Percentiles rank a stretch among this genome's conserved stretches.
These are phyloP conservation scores for Clarireedia sp. DNA, from an alignment of 2,329 filamentous ascomycete species.

Conservation along the genomic window DNA sequence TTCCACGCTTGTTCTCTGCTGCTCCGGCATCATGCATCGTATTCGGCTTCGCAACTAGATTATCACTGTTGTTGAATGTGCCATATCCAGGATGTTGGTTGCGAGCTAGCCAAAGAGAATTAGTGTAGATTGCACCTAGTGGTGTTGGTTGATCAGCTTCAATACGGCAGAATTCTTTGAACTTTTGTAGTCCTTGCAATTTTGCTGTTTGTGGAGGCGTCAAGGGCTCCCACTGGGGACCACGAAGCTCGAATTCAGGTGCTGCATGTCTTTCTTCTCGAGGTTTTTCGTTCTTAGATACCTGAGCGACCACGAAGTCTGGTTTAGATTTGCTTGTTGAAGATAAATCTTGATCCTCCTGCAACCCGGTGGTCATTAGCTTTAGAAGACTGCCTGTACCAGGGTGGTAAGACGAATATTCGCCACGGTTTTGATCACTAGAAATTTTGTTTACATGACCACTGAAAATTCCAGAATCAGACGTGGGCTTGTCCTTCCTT, in stretches of 20 bases:
- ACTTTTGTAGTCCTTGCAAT: too few species aligned
- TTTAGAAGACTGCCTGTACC: not conserved
- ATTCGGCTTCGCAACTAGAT: not conserved
- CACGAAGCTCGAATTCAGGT: not conserved
- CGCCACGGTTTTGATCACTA: not conserved
- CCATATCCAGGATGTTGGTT: not conserved
- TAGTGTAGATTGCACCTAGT: too few species aligned
- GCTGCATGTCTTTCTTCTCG: not conserved
- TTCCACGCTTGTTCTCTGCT: not conserved
- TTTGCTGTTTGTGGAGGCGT: not conserved
- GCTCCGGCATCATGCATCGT: not conserved
- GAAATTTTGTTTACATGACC: not conserved
- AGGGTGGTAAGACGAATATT: too few species aligned
- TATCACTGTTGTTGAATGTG: not conserved
- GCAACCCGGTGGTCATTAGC: not conserved
- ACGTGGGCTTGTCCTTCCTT: not conserved
- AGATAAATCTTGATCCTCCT: not conserved
- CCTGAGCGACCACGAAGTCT: too few species aligned
- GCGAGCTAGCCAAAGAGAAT: not conserved
- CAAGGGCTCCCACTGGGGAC: not conserved
- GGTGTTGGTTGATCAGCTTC: too few species aligned
- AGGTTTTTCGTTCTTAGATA: too few species aligned
- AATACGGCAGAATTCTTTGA: too few species aligned
- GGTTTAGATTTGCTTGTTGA: too few species aligned
- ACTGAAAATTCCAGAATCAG: not conserved